Evolutionary conservation across 768 basidiomycete genomes (phyloP), one percentile per base, ranked within the genome.

Genomic region (Amanita molliuscula): DNA sequence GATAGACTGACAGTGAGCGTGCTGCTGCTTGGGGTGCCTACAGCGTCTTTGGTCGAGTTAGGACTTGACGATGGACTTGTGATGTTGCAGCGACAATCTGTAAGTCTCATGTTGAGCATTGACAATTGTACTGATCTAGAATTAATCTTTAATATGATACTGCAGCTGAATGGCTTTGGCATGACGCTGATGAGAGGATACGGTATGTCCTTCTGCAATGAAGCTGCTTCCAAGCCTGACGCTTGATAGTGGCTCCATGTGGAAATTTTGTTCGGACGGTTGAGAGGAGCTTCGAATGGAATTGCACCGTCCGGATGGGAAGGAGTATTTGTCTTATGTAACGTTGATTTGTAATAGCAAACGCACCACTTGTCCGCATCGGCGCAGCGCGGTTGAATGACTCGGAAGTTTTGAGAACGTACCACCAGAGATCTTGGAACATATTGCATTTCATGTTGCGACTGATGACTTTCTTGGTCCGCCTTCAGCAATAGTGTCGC

Each of bases 351-450:
- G 13, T 44, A 44, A 44, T 26, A 15, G 16, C 11, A 31, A 13
- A 4, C 31, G n/a, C 31, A 31, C 31, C 31, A 29, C 29, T 23
- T 13, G 25, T 26, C 25, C 25, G 3, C 31, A 31, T 28, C 31
- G 4, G 31, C 13, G 23, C 23, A 23, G 23, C 26, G 26, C 26
- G 26, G 29, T 11, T 11, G 10, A 29, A 31, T 26, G 54, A 37
- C 33, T 58, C 18, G n/a, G n/a, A 20, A 64, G 61, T 8, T 63
- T 88, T 49, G 66, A 70, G 48, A 65, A 66, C 5, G 65, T 92
- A 38, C 89, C 89, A 11, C 77, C 76, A 53, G 90, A 92, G 64
- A 73, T 92, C 34, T 72, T 93, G 40, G 84, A 91, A 60, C 79
- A 81, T 45, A 81, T 94, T 56, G 86, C 86, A 1, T 81, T 75